Evolutionary conservation across 768 basidiomycete species (phyloP), one percentile per base, ranked within the genome.

Genomic region (Coprinopsis sp.): DNA sequence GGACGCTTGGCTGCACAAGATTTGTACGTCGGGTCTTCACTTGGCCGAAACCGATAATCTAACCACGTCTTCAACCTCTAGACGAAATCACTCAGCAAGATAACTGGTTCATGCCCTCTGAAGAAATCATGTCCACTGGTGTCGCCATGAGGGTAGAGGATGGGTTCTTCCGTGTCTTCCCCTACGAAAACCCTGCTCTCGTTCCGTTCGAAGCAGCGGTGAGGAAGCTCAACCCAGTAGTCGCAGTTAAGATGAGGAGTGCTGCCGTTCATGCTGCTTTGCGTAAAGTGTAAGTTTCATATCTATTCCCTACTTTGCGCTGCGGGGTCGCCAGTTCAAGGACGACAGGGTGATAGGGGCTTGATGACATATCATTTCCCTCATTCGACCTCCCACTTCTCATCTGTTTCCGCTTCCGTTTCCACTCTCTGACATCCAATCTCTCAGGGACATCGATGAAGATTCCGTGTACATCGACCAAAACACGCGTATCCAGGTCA

Each of bases 401-500:
- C 11, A 14, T 27, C 14, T 41, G 40, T n/a, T 31, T n/a, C 8
- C n/a, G 30, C 30, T 31, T 31, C 30, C 47, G 27, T 13, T 23
- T 12, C 31, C 52, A 37, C 6, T 31, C 16, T 33, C 42, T 44
- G 31, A 54, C 34, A 12, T 36, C 11, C 22, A 39, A 14, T 44
- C 46, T 21, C 5, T 24, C 62, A 84, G 82, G 3, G 70, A 70
- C 33, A 72, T 77, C 6, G 66, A 74, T 27, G 76, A 76, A 13
- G 61, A 66, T 24, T 79, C 76, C 33, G 74, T 87, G 42, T 79
- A 78, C 55, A 81, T 94, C 51, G 89, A 92, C 64, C 67, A 72
- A 42, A 79, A 87, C 56, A 92, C 89, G 0, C 84, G 89, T 25
- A 91, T 94, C 44, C 91, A 94, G 59, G 80, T 94, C 49, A 65